Evolutionary conservation across 1,284 basidiomycete genomes (phyloP).

Genomic region (Phlebopus sp.): DNA sequence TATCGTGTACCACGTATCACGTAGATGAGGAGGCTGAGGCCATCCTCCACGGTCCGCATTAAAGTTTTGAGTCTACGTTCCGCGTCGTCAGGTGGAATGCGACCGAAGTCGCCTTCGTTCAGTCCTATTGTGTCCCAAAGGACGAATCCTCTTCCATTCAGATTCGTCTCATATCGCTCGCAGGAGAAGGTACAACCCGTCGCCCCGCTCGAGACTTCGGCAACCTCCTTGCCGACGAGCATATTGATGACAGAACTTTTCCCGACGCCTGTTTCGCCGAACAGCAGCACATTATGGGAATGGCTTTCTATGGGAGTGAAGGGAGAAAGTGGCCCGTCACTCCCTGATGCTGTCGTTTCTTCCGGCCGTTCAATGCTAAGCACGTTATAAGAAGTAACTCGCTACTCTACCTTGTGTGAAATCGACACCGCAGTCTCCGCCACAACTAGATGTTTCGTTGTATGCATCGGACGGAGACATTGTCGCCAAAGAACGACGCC

Average conservation of each 20-base stretch:
- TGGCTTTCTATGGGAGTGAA: not conserved
- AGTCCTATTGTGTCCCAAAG: conserved; percentile 12
- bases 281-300: conserved; percentile 1
- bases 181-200: conserved; percentile 7
- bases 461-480: too few species aligned
- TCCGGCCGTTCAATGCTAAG: too few species aligned
- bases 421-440: too few species aligned
- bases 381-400: too few species aligned
- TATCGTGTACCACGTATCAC: not conserved
- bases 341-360: not conserved
- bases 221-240: conserved; percentile 1
- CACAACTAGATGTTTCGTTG: too few species aligned
- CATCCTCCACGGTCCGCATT: conserved; percentile 2
- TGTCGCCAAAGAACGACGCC: too few species aligned
- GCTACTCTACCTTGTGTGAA: too few species aligned
- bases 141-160: not conserved
- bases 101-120: conserved; percentile 9
- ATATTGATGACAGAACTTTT: conserved; percentile 8
- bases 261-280: conserved; percentile 7
- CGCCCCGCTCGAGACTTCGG: conserved; percentile 1
- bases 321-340: not conserved
- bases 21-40: conserved; percentile 8
- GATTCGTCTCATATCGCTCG: not conserved
- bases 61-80: conserved; percentile 1
- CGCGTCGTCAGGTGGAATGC: not conserved